These are phyloP conservation scores for Candida michaelii DNA, from an alignment of 805 yeast genomes.

Conservation along the genomic window DNA sequence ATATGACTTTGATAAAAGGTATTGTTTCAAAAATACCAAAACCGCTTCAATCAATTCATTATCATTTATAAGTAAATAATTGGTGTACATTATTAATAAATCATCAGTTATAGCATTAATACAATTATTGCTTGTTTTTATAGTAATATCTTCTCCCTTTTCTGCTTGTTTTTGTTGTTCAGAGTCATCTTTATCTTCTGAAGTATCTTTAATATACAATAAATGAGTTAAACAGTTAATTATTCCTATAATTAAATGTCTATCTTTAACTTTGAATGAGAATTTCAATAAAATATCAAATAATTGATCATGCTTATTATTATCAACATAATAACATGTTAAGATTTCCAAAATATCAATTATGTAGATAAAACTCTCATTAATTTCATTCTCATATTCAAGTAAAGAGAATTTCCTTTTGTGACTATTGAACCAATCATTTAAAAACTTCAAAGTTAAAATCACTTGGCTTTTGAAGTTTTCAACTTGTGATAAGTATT, in stretches of 20 bases:
- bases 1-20: constrained; percentile 58
- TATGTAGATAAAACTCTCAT: constrained; percentile 65
- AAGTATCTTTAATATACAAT: constrained; percentile 49
- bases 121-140: constrained; percentile 32
- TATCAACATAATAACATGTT: constrained; percentile 78
- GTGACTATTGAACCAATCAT: constrained; percentile 26
- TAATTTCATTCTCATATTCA: constrained; percentile 32
- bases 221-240: constrained; percentile 79
- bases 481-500: constrained; percentile 59
- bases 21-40: constrained; percentile 82
- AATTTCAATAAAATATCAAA: constrained; percentile 55
- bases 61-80: constrained; percentile 59
- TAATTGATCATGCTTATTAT: constrained; percentile 65
- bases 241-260: constrained; percentile 65
- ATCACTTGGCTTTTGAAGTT: constrained; percentile 48
- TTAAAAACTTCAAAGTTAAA: constrained; percentile 42
- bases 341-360: constrained; percentile 83
- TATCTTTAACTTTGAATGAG: constrained; percentile 57
- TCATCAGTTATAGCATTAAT: constrained; percentile 36
- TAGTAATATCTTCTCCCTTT: constrained; percentile 11
- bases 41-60: constrained; percentile 76
- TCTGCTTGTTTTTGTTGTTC: constrained; percentile 13
- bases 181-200: constrained; percentile 20
- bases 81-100: constrained; percentile 53
- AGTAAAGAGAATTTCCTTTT: constrained; percentile 18